phyloP scores from a whole-genome alignment of 1,139 yeast species.

The Fermentozyma sake region DNA sequence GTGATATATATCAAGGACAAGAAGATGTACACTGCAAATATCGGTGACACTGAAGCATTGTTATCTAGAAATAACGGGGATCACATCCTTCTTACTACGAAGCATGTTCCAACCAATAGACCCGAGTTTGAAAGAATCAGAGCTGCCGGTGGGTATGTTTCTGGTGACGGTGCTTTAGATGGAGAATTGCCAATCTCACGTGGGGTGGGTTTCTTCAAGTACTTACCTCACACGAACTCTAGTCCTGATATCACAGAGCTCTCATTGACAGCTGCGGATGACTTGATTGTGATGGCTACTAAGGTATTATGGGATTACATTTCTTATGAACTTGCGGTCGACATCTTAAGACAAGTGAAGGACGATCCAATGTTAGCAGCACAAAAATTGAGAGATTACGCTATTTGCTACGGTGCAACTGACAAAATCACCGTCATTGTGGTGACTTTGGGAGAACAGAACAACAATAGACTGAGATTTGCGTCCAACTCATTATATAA shows the following conservation, averaged over 20 bases:
- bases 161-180: constrained; percentile 81
- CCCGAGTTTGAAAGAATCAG: constrained; percentile 84
- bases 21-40: constrained; percentile 74
- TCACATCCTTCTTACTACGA: constrained; percentile 62
- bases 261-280: constrained; percentile 66
- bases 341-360: constrained; percentile 77
- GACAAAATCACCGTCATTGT: constrained; percentile 86
- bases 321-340: constrained; percentile 83
- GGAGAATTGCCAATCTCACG: constrained; percentile 81
- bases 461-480: constrained; percentile 23
- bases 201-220: constrained; percentile 86
- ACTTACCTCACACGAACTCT: constrained; percentile 84
- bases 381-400: constrained; percentile 88
- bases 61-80: constrained; percentile 81
- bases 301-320: constrained; percentile 82
- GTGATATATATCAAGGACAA: constrained; percentile 73
- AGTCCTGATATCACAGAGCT: constrained; percentile 74
- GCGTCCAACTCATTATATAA: constrained; percentile 31
- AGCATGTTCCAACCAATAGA: constrained; percentile 80
- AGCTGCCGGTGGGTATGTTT: constrained; percentile 86
- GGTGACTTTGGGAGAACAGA: constrained; percentile 52
- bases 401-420: constrained; percentile 84
- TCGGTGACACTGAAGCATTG: constrained; percentile 87
- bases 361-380: constrained; percentile 91
- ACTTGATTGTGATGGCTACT: constrained; percentile 82